Evolutionary conservation across 2,329 filamentous ascomycete genomes (phyloP).

Genomic region (Aspergillus sp.): DNA sequence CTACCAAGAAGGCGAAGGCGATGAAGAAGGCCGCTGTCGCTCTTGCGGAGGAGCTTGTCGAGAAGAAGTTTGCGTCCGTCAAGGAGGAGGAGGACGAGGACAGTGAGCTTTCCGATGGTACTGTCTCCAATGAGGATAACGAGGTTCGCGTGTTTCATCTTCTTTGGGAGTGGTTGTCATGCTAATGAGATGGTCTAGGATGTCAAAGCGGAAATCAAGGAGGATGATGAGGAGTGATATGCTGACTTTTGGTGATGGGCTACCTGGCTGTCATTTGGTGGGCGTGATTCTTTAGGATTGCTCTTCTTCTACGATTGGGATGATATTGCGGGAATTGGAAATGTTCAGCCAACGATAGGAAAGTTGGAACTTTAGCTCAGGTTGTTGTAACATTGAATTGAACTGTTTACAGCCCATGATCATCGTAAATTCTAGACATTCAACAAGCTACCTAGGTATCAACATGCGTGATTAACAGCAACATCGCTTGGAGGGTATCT

Average conservation of each 20-base stretch:
- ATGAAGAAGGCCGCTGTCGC: slow-evolving; percentile 10
- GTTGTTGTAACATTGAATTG: background rate
- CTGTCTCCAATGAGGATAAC: background rate
- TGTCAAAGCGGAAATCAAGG: no score
- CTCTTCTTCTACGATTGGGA: no score
- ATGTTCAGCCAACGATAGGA: background rate
- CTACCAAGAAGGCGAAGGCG: slow-evolving; percentile 1
- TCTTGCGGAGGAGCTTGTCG: slow-evolving; percentile 10
- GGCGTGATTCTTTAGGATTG: background rate
- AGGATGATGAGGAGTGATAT: no score
- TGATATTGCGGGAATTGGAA: no score
- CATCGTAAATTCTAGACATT: background rate
- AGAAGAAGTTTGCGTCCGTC: background rate
- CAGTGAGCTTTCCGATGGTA: background rate
- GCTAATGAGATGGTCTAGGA: background rate
- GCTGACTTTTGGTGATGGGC: background rate
- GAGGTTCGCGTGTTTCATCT: background rate
- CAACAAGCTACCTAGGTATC: no score
- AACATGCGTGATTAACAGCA: background rate
- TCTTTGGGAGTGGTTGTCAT: no score
- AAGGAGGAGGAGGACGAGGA: slow-evolving; percentile 3
- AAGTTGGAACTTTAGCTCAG: background rate
- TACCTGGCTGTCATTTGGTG: background rate
- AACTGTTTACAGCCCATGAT: background rate
- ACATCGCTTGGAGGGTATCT: slow-evolving; percentile 21